Evolutionary conservation across 805 yeast genomes (phyloP), one percentile per base, ranked within the genome.

Genomic region (Saccharomycopsis amapae): DNA sequence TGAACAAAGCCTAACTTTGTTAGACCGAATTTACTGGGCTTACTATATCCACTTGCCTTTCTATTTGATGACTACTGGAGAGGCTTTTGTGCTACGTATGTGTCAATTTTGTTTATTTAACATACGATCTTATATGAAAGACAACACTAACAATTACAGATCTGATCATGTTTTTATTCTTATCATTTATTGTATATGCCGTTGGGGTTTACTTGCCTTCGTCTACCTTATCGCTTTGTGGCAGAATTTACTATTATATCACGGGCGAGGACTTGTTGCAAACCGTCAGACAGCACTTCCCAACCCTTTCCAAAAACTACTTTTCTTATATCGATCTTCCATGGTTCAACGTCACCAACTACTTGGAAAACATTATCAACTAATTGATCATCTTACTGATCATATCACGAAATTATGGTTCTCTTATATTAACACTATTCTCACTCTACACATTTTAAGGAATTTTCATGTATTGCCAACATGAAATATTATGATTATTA

Each of bases 31-130:
- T 17, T 68, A 66, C 50, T 69, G 73, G 73, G 66, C 62, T 40
- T 69, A 69, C 49, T 69, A 68, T 44, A 62, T 69, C 22, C 72
- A 69, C 52, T 52, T 69, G 39, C 74, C 74, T 15, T 69, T 63
- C 52, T 69, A 68, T 47, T 47, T 69, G 43, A 66, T 69, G 72
- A 66, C 71, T 20, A 53, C 62, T 2, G 63, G 61, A 38, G 73
- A 69, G 44, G 69, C 73, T 2, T 64, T 65, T 41, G 53, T 64
- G 13, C 51, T 69, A 15, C 74, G 67, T 53, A 36, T 31, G 49
- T 46, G n/a, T 15, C 7, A 7, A 7, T 35, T 35, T 35, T 17
- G 6, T 7, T 35, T 17, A 18, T 15, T 35, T 35, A 17, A 9
- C 19, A 9, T 32, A 12, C 15, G 6, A 9, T n/a, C n/a, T 35